phyloP scores from a whole-genome alignment of 2,329 filamentous ascomycete genomes.

The Amauroascus verrucosus region DNA sequence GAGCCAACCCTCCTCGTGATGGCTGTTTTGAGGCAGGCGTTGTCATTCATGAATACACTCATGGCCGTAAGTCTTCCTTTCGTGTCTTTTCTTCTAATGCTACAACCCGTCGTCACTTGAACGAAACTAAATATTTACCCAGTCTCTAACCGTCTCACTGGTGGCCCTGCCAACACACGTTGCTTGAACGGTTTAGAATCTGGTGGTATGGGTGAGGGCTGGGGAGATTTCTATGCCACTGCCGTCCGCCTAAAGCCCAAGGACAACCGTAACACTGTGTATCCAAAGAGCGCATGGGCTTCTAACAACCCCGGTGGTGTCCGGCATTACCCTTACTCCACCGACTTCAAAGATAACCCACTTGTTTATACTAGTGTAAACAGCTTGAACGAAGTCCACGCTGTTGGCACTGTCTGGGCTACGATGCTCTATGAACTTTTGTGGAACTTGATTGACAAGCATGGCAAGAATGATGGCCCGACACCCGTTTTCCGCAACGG shows the following conservation, averaged over 20 bases:
- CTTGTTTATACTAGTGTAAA: slow-evolving; percentile 11
- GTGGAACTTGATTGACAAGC: slow-evolving; percentile 16
- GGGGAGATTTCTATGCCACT: slow-evolving; percentile 15
- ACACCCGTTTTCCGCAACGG: slow-evolving; percentile 9
- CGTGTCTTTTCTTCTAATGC: not conserved
- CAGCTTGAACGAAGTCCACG: slow-evolving; percentile 9
- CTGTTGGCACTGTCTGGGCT: slow-evolving; percentile 15
- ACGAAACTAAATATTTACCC: not conserved
- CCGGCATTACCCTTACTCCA: slow-evolving; percentile 14
- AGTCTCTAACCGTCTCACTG: slow-evolving; percentile 15
- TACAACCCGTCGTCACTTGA: not conserved
- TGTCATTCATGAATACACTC: slow-evolving; percentile 15
- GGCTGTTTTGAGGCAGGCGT: slow-evolving; percentile 14
- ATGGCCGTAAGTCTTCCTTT: slow-evolving; percentile 13
- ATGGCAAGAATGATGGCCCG: slow-evolving; percentile 13
- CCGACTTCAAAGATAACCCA: slow-evolving; percentile 13
- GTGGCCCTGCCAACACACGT: slow-evolving; percentile 14
- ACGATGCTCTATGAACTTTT: slow-evolving; percentile 15
- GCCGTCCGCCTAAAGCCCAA: slow-evolving; percentile 13
- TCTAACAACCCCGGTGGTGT: slow-evolving; percentile 10
- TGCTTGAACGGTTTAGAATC: slow-evolving; percentile 13
- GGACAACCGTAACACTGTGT: slow-evolving; percentile 12
- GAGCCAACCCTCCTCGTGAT: slow-evolving; percentile 11
- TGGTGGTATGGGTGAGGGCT: slow-evolving; percentile 16
- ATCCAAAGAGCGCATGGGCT: slow-evolving; percentile 13